Percentiles rank a stretch among this genome's conserved stretches.
Conservation (phyloP, 2,329 filamentous ascomycete genomes). For the Sporothrix protearum region DNA sequence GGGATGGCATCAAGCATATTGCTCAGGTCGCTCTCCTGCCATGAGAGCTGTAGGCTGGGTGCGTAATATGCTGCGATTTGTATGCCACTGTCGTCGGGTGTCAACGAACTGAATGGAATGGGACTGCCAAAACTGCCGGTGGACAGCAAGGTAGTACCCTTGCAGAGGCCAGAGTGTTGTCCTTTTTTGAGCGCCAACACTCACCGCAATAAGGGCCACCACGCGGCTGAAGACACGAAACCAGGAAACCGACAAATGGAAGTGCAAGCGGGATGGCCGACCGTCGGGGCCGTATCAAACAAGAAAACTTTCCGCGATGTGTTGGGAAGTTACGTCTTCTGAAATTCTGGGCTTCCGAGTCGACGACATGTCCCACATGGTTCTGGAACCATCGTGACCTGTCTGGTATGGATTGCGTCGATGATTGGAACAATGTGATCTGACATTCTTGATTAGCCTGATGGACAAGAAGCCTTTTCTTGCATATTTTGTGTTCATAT, state of each 20-base stretch:
- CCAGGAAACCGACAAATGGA: not conserved
- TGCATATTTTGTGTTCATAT: not conserved
- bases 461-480: constrained; percentile 12
- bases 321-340: not conserved
- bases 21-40: too few relatives aligned
- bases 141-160: too few relatives aligned
- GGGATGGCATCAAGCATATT: too few relatives aligned
- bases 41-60: too few relatives aligned
- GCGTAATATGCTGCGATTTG: too few relatives aligned
- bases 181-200: not conserved
- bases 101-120: too few relatives aligned
- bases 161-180: too few relatives aligned
- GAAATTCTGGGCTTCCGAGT: not conserved
- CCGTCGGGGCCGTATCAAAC: not conserved
- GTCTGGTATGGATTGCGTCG: not conserved
- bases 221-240: constrained; percentile 8
- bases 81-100: too few relatives aligned
- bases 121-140: too few relatives aligned
- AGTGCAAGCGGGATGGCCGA: not conserved
- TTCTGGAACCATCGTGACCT: not conserved
- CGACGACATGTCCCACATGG: not conserved
- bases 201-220: not conserved
- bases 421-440: not conserved
- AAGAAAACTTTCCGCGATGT: not conserved
- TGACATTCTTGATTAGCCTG: constrained; percentile 13